Conservation (phyloP, 306 rosid species). For the Glycine latifolia region DNA sequence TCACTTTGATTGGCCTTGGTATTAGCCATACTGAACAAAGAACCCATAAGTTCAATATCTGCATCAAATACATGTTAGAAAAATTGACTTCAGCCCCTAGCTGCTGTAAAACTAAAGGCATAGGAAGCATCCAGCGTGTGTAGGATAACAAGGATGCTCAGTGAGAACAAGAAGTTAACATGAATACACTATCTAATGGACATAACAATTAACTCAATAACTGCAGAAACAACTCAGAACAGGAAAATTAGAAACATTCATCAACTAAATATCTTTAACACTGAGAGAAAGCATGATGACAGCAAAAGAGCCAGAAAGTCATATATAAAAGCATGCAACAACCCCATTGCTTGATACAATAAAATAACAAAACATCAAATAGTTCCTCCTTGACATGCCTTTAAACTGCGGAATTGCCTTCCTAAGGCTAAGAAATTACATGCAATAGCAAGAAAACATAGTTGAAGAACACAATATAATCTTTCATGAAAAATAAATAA, state of each 20-base stretch:
- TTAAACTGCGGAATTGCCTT: background rate
- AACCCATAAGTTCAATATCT: slow-evolving; percentile 65
- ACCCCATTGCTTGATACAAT: background rate
- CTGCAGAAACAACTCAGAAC: background rate
- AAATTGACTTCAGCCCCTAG: slow-evolving; percentile 21
- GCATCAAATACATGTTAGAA: slow-evolving; percentile 30
- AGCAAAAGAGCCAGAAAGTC: background rate
- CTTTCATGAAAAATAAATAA: background rate
- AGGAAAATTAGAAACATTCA: slow-evolving; percentile 20
- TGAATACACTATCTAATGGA: background rate
- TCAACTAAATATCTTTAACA: background rate
- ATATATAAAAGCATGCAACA: slow-evolving; percentile 6
- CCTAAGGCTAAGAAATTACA: background rate
- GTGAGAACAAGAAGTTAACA: background rate
- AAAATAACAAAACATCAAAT: background rate
- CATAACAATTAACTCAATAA: slow-evolving; percentile 4
- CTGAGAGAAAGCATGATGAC: background rate
- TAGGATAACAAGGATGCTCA: background rate
- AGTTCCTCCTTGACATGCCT: background rate
- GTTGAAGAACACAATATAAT: background rate
- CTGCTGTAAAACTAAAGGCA: slow-evolving; percentile 16
- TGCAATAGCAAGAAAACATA: background rate
- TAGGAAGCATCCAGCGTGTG: background rate
- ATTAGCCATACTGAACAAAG: slow-evolving; percentile 61
- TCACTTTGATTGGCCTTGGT: slow-evolving; percentile 49